A percentile compares a stretch with the other conserved stretches of the same genome.
phyloP scores from a whole-genome alignment of 805 yeast genomes.

The Candida taoyuanica region DNA sequence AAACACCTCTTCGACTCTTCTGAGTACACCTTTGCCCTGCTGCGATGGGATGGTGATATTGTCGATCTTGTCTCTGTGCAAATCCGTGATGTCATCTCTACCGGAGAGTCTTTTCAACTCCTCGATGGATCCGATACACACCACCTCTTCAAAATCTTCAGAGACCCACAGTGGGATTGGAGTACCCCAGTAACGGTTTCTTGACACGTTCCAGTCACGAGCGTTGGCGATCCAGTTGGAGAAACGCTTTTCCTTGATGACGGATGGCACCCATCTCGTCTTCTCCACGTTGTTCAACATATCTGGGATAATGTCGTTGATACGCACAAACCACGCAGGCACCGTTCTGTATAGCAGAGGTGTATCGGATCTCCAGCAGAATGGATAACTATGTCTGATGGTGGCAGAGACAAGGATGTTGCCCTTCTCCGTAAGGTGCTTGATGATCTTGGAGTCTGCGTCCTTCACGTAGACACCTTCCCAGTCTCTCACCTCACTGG shows the following conservation, averaged over 20 bases:
- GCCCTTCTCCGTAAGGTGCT: slow-evolving; percentile 73
- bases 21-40: slow-evolving; percentile 80
- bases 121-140: slow-evolving; percentile 87
- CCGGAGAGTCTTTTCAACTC: slow-evolving; percentile 88
- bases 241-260: slow-evolving; percentile 90
- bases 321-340: slow-evolving; percentile 98
- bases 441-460: slow-evolving; percentile 89
- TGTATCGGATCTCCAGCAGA: slow-evolving; percentile 99
- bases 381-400: slow-evolving; percentile 94
- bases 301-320: slow-evolving; percentile 80
- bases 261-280: slow-evolving; percentile 92
- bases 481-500: slow-evolving; percentile 67
- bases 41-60: slow-evolving; percentile 89
- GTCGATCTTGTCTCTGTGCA: slow-evolving; percentile 93
- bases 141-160: slow-evolving; percentile 88
- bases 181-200: slow-evolving; percentile 99
- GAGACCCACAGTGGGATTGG: slow-evolving; percentile 98
- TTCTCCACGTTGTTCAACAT: slow-evolving; percentile 81
- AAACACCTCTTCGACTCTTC: slow-evolving; percentile 93
- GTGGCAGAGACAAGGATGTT: slow-evolving; percentile 72
- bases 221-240: slow-evolving; percentile 98
- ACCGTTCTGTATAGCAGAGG: slow-evolving; percentile 94
- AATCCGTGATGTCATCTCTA: slow-evolving; percentile 70
- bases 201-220: slow-evolving; percentile 97
- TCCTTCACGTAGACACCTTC: slow-evolving; percentile 88